Evolutionary conservation across 2,329 filamentous ascomycete genomes (phyloP).

Genomic region (Dendrostoma leiphaemia): DNA sequence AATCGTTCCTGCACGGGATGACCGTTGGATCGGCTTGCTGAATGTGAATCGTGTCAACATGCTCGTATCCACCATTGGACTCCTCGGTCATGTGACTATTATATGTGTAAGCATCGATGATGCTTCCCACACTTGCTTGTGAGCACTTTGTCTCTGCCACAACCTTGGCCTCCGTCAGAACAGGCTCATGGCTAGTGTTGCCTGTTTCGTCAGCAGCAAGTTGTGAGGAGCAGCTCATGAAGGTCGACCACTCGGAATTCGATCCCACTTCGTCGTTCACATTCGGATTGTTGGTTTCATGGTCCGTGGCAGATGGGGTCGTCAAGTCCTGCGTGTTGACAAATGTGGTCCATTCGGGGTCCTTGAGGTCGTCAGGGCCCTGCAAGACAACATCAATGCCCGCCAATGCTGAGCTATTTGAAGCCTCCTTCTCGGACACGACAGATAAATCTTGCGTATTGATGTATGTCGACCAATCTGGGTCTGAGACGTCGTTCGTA

Average conservation of each 20-base stretch:
- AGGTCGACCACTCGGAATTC: not conserved
- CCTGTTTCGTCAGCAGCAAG: not conserved
- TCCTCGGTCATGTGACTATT: not conserved
- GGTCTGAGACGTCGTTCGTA: not conserved
- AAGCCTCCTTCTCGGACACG: not conserved
- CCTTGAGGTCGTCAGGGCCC: not conserved
- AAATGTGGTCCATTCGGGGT: constrained; percentile 7
- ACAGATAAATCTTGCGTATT: not conserved
- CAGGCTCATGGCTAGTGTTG: not conserved
- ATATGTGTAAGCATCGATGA: constrained; percentile 7
- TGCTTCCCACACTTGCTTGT: constrained; percentile 8
- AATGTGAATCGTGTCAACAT: not conserved
- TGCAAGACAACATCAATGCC: not conserved
- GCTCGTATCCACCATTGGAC: not conserved
- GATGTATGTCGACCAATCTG: constrained; percentile 7
- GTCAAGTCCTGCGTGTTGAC: constrained; percentile 9
- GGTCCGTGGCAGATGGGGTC: not conserved
- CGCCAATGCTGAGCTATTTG: not conserved
- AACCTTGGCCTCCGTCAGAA: not conserved
- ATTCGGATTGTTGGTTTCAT: not conserved
- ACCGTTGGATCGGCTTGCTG: not conserved
- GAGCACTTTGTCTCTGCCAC: not conserved
- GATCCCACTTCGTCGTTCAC: not conserved
- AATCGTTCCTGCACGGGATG: not conserved
- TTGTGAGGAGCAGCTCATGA: not conserved